Evolutionary conservation across 371 early-diverging fungal species (phyloP), one percentile per base, ranked within the genome.

Genomic region (Blakeslea trispora): DNA sequence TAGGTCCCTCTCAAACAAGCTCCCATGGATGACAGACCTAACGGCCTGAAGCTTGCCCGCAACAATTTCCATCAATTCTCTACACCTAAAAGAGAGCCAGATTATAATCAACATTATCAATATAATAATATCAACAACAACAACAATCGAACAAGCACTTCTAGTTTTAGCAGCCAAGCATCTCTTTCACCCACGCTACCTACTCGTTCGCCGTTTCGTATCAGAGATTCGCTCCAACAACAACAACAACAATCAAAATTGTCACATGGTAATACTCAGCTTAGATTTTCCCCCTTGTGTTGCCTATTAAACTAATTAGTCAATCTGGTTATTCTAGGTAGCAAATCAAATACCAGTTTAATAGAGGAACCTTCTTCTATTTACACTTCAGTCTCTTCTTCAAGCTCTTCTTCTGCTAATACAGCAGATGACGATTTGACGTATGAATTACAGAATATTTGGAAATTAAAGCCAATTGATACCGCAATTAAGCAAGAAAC

Each of bases 121-220:
- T 34, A 23, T 7, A 21, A 50, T 11, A 45, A 39, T 22, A 53
- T 17, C 22, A 48, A 41, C 21, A 47, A 42, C 32, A 44, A 49
- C 39, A 22, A 37, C 19, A 45, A 45, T 31, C 40, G 17, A 46
- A 43, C 44, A n/a, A 44, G 32, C n/a, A 15, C 35, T 23, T 45
- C 45, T 15, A 37, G 21, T 37, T 28, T 5, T 28, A 28, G 28
- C 28, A 28, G 28, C 28, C 23, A n/a, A 21, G 45, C 62, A 24
- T 45, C 58, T 5, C n/a, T 51, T 10, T 44, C 73, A 41, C 77
- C 77, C 10, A 64, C 71, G 1, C 40, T 76, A 44, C 74, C 74
- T 11, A 57, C 71, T 19, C 50, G 77, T 43, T 76, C 77, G 4
- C 77, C 77, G n/a, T 69, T 66, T 51, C 73, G 77, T 24, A 62